Percentiles rank a stretch among this genome's conserved stretches.
These are phyloP conservation scores for Euphorbia celastroides DNA, from an alignment of 441 rosid species.

Conservation along the genomic window DNA sequence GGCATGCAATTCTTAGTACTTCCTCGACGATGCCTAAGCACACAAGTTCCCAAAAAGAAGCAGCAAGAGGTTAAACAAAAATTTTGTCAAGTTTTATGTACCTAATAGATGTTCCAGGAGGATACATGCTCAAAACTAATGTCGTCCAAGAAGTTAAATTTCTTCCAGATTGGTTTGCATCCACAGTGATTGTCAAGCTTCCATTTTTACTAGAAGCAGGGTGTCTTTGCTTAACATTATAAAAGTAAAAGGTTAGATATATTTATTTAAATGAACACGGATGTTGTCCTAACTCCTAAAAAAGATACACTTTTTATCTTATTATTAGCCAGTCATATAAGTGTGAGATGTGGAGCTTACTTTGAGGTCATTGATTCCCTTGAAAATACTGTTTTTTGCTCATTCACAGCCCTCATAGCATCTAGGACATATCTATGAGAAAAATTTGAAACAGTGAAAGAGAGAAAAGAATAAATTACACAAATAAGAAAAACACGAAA, in stretches of 20 bases:
- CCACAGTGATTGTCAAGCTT: conserved; percentile 38
- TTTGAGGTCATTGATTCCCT: conserved; percentile 41
- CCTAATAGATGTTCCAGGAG: conserved; percentile 73
- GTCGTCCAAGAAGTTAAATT: conserved; percentile 58
- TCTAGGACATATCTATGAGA: conserved; percentile 75
- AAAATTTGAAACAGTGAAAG: conserved; percentile 9
- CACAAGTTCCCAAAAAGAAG: not conserved
- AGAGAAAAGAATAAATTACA: conserved; percentile 16
- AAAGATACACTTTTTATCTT: not conserved
- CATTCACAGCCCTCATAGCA: conserved; percentile 59
- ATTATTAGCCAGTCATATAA: not conserved
- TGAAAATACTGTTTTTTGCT: conserved; percentile 31
- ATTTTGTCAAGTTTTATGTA: conserved; percentile 22
- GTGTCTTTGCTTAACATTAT: conserved; percentile 80
- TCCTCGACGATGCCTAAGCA: conserved; percentile 2
- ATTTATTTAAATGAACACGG: not conserved
- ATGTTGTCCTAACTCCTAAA: conserved; percentile 1
- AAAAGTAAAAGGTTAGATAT: conserved; percentile 28
- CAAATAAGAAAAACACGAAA: not conserved
- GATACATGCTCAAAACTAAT: conserved; percentile 73
- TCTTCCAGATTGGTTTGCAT: conserved; percentile 40
- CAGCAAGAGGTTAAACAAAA: conserved; percentile 3
- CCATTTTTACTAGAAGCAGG: conserved; percentile 80
- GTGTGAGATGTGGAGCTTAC: conserved; percentile 42
- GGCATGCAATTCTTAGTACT: too few species aligned